Conservation (phyloP, 495 filamentous ascomycete genomes). For the Rhypophila decipiens region DNA sequence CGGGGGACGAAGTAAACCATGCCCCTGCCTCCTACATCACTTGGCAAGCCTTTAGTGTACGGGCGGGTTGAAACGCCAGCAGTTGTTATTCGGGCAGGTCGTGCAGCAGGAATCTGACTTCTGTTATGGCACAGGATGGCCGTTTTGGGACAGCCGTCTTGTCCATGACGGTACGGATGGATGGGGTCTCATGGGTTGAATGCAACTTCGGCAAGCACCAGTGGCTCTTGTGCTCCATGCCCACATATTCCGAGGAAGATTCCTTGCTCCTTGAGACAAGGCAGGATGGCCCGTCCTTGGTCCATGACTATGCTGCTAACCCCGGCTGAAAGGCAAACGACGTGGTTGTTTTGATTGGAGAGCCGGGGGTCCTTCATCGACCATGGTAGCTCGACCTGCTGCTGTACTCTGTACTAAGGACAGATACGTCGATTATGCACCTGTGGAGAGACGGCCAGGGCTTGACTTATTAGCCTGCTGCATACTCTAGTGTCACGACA, state of each 20-base stretch:
- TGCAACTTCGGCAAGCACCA: constrained; percentile 13
- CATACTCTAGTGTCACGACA: constrained; percentile 11
- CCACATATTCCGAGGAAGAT: background rate
- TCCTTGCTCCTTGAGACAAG: constrained; percentile 12
- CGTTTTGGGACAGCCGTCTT: constrained; percentile 14
- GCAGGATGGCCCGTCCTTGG: constrained; percentile 6
- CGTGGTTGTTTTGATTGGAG: constrained; percentile 20
- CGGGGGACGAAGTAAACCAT: constrained; percentile 9
- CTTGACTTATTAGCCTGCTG: constrained; percentile 19
- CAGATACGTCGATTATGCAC: constrained; percentile 9
- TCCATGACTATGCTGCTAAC: constrained; percentile 14
- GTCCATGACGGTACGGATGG: constrained; percentile 15
- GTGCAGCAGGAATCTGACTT: constrained; percentile 5
- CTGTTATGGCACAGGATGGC: constrained; percentile 10
- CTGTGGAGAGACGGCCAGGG: constrained; percentile 2
- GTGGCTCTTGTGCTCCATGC: background rate
- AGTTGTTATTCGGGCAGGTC: constrained; percentile 9
- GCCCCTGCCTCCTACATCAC: constrained; percentile 18
- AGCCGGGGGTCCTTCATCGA: background rate
- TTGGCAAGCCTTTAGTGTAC: constrained; percentile 9
- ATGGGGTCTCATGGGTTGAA: constrained; percentile 1
- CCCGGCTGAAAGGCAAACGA: constrained; percentile 15
- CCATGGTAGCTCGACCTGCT: constrained; percentile 17
- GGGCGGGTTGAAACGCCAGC: constrained; percentile 11
- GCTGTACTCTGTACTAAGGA: no score